Conservation (phyloP, 2,329 filamentous ascomycete genomes). For the Monosporascus sp. region DNA sequence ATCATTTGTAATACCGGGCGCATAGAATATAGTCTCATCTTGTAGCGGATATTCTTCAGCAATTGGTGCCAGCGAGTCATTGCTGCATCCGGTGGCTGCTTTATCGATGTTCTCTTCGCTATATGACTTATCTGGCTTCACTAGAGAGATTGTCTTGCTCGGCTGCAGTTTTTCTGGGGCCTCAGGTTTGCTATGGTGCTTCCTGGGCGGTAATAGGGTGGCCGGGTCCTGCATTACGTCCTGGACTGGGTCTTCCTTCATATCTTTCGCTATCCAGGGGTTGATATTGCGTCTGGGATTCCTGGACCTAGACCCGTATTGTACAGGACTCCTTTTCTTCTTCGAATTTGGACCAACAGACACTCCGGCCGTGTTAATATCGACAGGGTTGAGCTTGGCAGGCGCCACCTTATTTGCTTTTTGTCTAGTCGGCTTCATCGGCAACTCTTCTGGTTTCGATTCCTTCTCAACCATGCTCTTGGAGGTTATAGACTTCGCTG, state of each 20-base stretch:
- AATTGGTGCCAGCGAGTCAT: not conserved
- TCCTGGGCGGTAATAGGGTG: too few relatives aligned
- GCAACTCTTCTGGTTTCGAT: not conserved
- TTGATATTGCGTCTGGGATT: not conserved
- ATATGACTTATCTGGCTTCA: not conserved
- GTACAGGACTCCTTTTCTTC: slow-evolving; percentile 13
- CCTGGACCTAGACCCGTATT: not conserved
- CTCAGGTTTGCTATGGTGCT: too few relatives aligned
- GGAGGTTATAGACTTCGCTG: not conserved
- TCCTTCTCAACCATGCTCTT: not conserved
- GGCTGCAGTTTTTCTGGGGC: not conserved
- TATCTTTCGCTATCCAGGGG: slow-evolving; percentile 2
- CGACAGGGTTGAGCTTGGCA: not conserved
- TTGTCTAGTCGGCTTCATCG: not conserved
- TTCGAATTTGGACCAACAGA: slow-evolving; percentile 9
- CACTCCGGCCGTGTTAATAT: not conserved
- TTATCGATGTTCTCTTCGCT: not conserved
- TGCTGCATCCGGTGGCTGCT: not conserved
- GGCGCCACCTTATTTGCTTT: not conserved
- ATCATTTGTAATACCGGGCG: not conserved
- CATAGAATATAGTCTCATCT: not conserved
- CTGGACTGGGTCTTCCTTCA: not conserved
- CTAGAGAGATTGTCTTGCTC: not conserved
- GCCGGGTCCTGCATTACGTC: not conserved
- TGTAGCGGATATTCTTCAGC: not conserved